Evolutionary conservation across 345 rosid genomes (phyloP).

Genomic region (Stellera chamaejasme): DNA sequence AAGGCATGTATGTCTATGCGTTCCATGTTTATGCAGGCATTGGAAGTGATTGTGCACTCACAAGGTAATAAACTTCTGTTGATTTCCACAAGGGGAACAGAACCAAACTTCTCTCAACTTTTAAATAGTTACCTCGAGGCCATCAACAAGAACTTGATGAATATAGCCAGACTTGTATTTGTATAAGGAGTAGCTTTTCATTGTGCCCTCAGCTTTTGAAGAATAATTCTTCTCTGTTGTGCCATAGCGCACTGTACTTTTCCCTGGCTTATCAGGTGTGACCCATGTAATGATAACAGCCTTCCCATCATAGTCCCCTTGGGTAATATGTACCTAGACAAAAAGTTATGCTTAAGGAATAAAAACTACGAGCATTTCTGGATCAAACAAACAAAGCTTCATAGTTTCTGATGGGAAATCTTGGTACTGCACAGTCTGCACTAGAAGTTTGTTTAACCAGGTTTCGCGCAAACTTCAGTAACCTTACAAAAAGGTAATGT

Average conservation of each 20-base stretch:
- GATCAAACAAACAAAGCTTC: no score
- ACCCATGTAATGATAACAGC: conserved; percentile 95
- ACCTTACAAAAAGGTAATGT: neutral
- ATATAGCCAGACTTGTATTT: conserved; percentile 77
- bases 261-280: conserved; percentile 58
- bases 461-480: conserved; percentile 2
- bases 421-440: neutral
- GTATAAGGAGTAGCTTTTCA: conserved; percentile 62
- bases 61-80: no score
- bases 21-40: no score
- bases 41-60: no score
- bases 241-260: conserved; percentile 55
- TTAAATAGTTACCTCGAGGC: conserved; percentile 54
- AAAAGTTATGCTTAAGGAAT: conserved; percentile 7
- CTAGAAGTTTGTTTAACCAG: neutral
- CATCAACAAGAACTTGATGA: conserved; percentile 72
- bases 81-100: no score
- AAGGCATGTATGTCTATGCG: no score
- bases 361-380: neutral
- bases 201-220: conserved; percentile 50
- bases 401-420: no score
- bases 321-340: conserved; percentile 76
- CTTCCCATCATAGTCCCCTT: conserved; percentile 71
- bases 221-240: conserved; percentile 33
- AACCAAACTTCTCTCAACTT: no score